These are phyloP conservation scores for Anisodus acutangulus DNA, from an alignment of 257 asterid genomes.

Conservation along the genomic window DNA sequence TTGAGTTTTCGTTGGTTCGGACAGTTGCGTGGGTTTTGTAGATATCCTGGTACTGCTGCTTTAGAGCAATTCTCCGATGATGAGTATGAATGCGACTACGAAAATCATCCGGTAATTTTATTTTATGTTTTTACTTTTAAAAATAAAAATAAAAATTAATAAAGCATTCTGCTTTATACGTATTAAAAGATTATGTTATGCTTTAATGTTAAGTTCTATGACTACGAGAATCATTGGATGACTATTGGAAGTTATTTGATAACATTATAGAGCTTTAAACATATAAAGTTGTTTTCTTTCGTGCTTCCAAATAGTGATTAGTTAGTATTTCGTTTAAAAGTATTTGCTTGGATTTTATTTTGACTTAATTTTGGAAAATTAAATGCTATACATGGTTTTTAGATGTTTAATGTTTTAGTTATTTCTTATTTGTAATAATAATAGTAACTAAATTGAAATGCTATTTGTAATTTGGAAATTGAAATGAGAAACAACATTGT, in stretches of 20 bases:
- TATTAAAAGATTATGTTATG: too few relatives aligned
- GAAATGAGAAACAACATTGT: neutral
- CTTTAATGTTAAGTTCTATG: neutral
- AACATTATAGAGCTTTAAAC: too few relatives aligned
- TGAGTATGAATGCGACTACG: slow-evolving; percentile 93
- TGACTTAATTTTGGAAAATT: neutral
- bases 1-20: neutral
- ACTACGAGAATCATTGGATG: neutral
- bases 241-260: too few relatives aligned
- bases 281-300: too few relatives aligned
- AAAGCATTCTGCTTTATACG: too few relatives aligned
- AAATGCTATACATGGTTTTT: neutral
- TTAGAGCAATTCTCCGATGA: slow-evolving; percentile 93
- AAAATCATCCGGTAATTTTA: slow-evolving; percentile 67
- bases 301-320: too few relatives aligned
- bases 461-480: neutral
- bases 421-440: too few relatives aligned
- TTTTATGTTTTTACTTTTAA: neutral
- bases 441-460: neutral
- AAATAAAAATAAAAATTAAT: too few relatives aligned
- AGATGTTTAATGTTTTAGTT: neutral
- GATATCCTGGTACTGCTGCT: slow-evolving; percentile 48
- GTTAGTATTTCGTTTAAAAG: too few relatives aligned
- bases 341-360: neutral
- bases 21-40: slow-evolving; percentile 51